Evolutionary conservation across 495 filamentous ascomycete species (phyloP).

Genomic region (Podospora sp.): DNA sequence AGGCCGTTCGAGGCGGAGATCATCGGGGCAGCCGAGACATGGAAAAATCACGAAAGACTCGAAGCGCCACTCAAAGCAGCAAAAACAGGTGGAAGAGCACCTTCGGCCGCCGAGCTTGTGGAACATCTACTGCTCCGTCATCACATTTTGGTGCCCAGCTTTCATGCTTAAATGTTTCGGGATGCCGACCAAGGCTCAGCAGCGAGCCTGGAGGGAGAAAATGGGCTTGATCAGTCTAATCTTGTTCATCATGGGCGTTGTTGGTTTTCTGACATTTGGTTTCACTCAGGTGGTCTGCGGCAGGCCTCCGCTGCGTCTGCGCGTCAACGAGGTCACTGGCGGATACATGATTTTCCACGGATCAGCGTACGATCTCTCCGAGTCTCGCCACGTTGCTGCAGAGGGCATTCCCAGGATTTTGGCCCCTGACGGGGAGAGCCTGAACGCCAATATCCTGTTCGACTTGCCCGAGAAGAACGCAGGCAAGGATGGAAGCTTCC

Average conservation of each 20-base stretch:
- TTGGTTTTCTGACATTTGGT: constrained; percentile 96
- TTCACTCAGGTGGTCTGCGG: constrained; percentile 90
- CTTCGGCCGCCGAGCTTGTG: constrained; percentile 84
- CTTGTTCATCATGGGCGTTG: constrained; percentile 79
- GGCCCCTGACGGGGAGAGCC: constrained; percentile 28
- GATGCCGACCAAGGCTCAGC: constrained; percentile 83
- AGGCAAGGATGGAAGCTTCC: constrained; percentile 89
- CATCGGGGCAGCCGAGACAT: constrained; percentile 36
- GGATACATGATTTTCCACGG: constrained; percentile 98
- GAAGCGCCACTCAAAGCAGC: constrained; percentile 49
- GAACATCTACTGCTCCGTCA: constrained; percentile 89
- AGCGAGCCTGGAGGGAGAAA: constrained; percentile 97
- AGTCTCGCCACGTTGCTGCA: constrained; percentile 75
- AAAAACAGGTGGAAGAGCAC: constrained; percentile 63
- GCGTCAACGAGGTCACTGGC: constrained; percentile 73
- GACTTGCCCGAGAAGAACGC: constrained; percentile 79
- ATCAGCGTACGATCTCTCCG: constrained; percentile 74
- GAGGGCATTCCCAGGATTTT: constrained; percentile 65
- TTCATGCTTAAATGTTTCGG: constrained; percentile 82
- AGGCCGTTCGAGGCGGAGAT: constrained; percentile 33
- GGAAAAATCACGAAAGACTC: constrained; percentile 61
- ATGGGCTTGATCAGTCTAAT: constrained; percentile 97
- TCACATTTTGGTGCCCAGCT: constrained; percentile 95
- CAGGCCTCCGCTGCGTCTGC: constrained; percentile 64
- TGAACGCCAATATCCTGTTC: constrained; percentile 74